Base-by-base conservation (phyloP, 495 filamentous ascomycete species). In the Xylaria nigripes region DNA sequence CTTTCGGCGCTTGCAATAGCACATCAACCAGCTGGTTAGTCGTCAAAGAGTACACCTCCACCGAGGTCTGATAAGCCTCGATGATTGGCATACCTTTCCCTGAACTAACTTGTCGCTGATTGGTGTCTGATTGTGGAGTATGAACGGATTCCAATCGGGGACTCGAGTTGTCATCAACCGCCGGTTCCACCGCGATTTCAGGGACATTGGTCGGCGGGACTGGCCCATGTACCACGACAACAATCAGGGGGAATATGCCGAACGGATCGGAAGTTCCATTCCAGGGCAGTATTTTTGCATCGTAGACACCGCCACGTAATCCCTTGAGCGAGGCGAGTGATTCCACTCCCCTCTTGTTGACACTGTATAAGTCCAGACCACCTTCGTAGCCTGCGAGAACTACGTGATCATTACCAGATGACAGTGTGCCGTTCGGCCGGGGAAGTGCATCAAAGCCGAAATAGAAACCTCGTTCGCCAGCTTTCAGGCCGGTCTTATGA, bases 31-130 rank as follows among this genome's bases (percentile, higher is more conserved):
- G 82, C 47, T 76, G 72, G 46, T 84, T 80, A 6, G 81, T 86
- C 51, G 76, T 78, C 22, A 96, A 67, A 7, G 90, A 94, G 64
- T 89, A 92, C 1, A 96, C 75, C 52, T 95, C 89, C 3, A 92
- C 88, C 0, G 84, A 83, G 1, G 90, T 95, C 65, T 93, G 89
- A 61, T 90, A 94, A 25, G 72, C 74, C 8, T 75, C 72, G 29
- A 77, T 62, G 15, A 67, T 74, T 53, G 73, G 72, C 27, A 57
- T 24, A 44, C 54, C 23, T 30, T 65, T 57, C 34, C 55, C 55
- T 29, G 51, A 42, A 34, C 22, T 54, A 5, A 57, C 41, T 44
- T 63, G 60, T 49, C 64, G 42, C 42, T 60, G 59, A 48, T 61
- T 56, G 22, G 54, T 49, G 18, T 66, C 61, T 21, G 58, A 61